Percentiles rank a stretch among this genome's conserved stretches.
Conservation (phyloP, 192 early-diverging fungal genomes). For the Backusella parvicylindrica region DNA sequence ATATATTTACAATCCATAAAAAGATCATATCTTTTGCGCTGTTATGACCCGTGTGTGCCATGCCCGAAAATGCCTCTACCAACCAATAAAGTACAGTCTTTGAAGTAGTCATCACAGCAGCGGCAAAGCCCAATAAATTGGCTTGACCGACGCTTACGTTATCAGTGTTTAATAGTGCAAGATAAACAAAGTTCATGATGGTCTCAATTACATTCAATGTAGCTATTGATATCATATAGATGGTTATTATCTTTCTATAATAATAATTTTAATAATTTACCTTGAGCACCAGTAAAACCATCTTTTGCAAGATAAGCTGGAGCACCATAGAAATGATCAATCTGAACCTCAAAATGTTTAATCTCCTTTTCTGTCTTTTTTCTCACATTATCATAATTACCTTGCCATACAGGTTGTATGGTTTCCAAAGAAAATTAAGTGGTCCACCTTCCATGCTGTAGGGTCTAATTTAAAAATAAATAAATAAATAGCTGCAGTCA, state of each 20-base stretch:
- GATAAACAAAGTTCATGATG: constrained; percentile 19
- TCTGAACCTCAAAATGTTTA: not conserved
- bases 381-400: not conserved
- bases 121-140: constrained; percentile 27
- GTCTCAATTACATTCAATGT: constrained; percentile 30
- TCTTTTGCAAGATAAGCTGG: constrained; percentile 23
- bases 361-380: not conserved
- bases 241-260: too few species aligned
- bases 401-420: constrained; percentile 35
- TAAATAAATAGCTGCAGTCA: not conserved
- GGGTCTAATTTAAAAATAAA: constrained; percentile 8
- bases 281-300: constrained; percentile 36
- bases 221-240: constrained; percentile 4
- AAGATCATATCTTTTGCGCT: not conserved
- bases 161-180: not conserved
- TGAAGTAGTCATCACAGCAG: constrained; percentile 21
- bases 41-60: constrained; percentile 28
- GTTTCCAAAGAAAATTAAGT: constrained; percentile 26
- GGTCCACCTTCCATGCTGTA: constrained; percentile 29
- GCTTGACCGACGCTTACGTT: constrained; percentile 3
- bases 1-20: constrained; percentile 27
- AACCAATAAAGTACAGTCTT: constrained; percentile 35
- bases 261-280: constrained; percentile 1
- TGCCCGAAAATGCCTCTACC: constrained; percentile 27
- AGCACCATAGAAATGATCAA: constrained; percentile 34